A percentile compares a stretch with the other conserved stretches of the same genome.
phyloP scores from a whole-genome alignment of 2,329 filamentous ascomycete genomes.

The Cladosporium sp. region DNA sequence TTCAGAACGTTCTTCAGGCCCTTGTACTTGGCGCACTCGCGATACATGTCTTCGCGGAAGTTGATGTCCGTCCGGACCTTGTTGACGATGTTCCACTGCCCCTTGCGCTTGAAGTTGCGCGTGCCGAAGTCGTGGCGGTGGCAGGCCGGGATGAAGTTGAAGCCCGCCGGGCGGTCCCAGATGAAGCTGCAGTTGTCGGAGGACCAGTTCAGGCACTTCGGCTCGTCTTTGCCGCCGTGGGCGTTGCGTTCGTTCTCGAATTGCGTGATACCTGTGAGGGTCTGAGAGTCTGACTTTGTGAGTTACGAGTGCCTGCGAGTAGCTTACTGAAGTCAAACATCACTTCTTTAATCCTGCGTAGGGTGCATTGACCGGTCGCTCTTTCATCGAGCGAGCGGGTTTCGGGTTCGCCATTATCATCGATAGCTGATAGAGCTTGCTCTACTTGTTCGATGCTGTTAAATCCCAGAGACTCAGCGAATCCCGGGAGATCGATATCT shows the following conservation, averaged over 20 bases:
- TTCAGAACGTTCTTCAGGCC: background rate
- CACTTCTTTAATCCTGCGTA: background rate
- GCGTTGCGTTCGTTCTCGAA: slow-evolving; percentile 2
- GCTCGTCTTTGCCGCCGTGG: background rate
- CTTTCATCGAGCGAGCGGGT: too few relatives aligned
- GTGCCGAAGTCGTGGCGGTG: slow-evolving; percentile 6
- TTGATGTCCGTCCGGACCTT: background rate
- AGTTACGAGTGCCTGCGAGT: too few relatives aligned
- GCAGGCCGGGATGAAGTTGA: slow-evolving; percentile 4
- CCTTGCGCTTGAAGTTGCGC: background rate
- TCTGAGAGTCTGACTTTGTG: background rate
- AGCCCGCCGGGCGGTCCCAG: background rate
- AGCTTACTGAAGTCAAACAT: slow-evolving; percentile 2
- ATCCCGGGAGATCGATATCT: too few relatives aligned
- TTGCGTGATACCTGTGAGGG: too few relatives aligned
- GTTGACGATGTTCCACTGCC: slow-evolving; percentile 1
- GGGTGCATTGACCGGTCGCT: background rate
- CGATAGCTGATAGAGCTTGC: too few relatives aligned
- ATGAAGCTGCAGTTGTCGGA: slow-evolving; percentile 1
- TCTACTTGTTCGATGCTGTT: too few relatives aligned
- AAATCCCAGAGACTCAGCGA: too few relatives aligned
- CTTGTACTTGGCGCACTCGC: background rate
- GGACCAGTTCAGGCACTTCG: slow-evolving; percentile 5
- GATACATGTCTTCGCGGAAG: slow-evolving; percentile 1
- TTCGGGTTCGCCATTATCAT: too few relatives aligned